Conservation (phyloP, 345 rosid species). For the Brassica rapa region DNA sequence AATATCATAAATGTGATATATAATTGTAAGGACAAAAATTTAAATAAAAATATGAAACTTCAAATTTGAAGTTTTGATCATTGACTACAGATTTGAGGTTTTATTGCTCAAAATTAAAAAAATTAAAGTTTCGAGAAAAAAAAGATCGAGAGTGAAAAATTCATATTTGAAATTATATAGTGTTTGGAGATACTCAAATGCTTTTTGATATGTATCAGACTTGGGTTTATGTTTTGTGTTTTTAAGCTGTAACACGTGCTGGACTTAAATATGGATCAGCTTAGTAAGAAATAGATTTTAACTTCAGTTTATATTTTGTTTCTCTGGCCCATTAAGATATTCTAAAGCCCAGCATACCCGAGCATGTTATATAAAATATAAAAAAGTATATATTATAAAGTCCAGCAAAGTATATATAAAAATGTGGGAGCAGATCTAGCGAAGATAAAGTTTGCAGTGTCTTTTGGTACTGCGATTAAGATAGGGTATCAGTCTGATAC, state of each 20-base stretch:
- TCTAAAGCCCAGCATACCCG: background rate
- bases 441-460: slow-evolving; percentile 13
- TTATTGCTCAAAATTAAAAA: too few species aligned
- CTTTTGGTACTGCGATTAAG: background rate
- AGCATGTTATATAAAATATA: background rate
- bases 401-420: background rate
- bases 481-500: slow-evolving; percentile 10
- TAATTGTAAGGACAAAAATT: too few species aligned
- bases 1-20: too few species aligned
- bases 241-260: background rate
- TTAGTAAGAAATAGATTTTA: background rate
- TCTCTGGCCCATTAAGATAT: background rate
- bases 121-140: too few species aligned
- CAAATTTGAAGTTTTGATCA: too few species aligned
- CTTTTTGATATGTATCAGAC: background rate
- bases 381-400: too few species aligned
- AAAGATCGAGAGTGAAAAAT: too few species aligned
- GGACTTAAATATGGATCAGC: background rate
- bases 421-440: background rate
- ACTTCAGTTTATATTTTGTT: background rate
- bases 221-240: background rate
- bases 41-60: too few species aligned
- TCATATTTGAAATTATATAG: too few species aligned
- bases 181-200: too few species aligned
- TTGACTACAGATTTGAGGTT: too few species aligned